Evolutionary conservation across 2,329 filamentous ascomycete species (phyloP).

Genomic region (Aplosporella prunicola): DNA sequence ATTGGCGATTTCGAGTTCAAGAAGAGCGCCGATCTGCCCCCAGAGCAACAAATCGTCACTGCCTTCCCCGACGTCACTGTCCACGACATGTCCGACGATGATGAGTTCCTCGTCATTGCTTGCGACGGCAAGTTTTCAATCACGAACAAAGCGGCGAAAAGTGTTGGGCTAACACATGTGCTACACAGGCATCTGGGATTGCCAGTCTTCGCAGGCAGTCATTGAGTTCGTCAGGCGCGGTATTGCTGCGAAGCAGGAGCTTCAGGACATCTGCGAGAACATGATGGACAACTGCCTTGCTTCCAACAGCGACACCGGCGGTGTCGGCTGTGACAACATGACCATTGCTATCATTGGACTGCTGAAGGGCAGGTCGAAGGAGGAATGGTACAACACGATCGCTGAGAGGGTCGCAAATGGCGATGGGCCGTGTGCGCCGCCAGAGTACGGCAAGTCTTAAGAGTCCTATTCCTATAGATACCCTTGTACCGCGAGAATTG

Average conservation of each 20-base stretch:
- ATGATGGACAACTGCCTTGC: conserved; percentile 99
- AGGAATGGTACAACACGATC: conserved; percentile 97
- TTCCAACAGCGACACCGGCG: conserved; percentile 94
- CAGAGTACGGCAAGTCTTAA: conserved; percentile 90
- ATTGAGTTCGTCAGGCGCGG: conserved; percentile 94
- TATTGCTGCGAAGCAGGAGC: conserved; percentile 90
- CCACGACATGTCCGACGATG: conserved; percentile 83
- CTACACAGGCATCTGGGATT: conserved; percentile 89
- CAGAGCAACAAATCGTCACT: conserved; percentile 98
- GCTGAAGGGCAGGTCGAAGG: conserved; percentile 83
- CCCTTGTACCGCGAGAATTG: conserved; percentile 14
- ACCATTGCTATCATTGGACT: conserved; percentile 90
- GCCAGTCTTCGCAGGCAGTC: conserved; percentile 94
- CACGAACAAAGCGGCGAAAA: conserved; percentile 13
- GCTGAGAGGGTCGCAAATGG: conserved; percentile 88
- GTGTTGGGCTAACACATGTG: not conserved
- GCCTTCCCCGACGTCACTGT: conserved; percentile 90
- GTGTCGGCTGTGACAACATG: conserved; percentile 99
- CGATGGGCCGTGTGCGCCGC: conserved; percentile 95
- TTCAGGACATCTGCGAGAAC: conserved; percentile 95
- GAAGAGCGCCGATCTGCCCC: conserved; percentile 91
- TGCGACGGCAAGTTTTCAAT: conserved; percentile 33
- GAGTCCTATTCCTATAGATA: conserved; percentile 24
- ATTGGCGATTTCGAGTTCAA: conserved; percentile 99
- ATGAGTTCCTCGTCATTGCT: conserved; percentile 61